phyloP scores from a whole-genome alignment of 441 rosid genomes.

The Jatropha podagrica region DNA sequence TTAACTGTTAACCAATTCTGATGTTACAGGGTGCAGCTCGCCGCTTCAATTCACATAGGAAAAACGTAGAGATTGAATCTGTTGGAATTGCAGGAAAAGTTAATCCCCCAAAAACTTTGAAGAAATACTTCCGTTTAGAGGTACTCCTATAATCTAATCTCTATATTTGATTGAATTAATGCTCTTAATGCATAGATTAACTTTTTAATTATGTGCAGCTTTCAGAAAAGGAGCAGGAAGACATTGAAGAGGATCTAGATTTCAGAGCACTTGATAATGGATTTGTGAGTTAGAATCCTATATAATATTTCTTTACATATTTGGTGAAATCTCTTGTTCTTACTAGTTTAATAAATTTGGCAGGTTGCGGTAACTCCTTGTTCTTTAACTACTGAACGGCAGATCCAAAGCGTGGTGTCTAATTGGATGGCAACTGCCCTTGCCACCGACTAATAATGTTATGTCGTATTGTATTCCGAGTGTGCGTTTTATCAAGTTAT shows the following conservation, averaged over 20 bases:
- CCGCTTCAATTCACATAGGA: slow-evolving; percentile 49
- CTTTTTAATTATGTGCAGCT: slow-evolving; percentile 24
- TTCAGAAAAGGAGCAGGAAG: slow-evolving; percentile 27
- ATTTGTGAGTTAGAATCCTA: slow-evolving; percentile 34
- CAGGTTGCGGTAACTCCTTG: slow-evolving; percentile 34
- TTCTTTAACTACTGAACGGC: slow-evolving; percentile 9
- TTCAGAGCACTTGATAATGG: slow-evolving; percentile 45
- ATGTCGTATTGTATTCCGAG: not conserved
- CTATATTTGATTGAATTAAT: too few species aligned
- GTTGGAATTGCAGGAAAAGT: slow-evolving; percentile 69
- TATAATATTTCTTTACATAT: not conserved
- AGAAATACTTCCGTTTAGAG: slow-evolving; percentile 70
- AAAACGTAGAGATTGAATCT: slow-evolving; percentile 70
- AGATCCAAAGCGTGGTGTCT: slow-evolving; percentile 20
- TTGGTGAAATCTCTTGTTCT: not conserved
- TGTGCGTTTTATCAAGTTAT: not conserved
- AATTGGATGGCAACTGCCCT: slow-evolving; percentile 29
- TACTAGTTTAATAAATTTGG: not conserved
- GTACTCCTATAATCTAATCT: slow-evolving; percentile 29
- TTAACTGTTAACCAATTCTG: not conserved
- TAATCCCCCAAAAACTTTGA: slow-evolving; percentile 41
- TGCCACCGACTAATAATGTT: not conserved
- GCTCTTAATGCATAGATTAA: not conserved
- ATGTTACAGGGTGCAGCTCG: slow-evolving; percentile 74
- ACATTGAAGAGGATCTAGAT: slow-evolving; percentile 36